These are phyloP conservation scores for Athelia psychrophila DNA, from an alignment of 1,284 basidiomycete genomes.

Conservation along the genomic window DNA sequence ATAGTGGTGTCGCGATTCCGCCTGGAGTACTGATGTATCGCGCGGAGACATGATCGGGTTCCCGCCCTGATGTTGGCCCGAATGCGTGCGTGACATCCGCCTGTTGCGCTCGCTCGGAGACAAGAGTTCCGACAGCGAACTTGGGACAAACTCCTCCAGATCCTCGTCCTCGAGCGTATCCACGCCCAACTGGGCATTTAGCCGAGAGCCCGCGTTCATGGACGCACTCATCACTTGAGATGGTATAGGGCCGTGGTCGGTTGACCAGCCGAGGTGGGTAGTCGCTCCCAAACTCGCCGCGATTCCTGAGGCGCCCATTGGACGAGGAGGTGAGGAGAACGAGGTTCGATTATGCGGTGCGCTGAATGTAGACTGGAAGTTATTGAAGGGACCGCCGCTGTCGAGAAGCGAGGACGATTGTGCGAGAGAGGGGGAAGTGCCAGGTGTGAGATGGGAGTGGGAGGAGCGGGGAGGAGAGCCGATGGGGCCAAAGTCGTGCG, in stretches of 20 bases:
- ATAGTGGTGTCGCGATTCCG: constrained; percentile 54
- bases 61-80: constrained; percentile 28
- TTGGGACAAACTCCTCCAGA: constrained; percentile 69
- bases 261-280: constrained; percentile 20
- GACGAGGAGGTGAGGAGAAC: constrained; percentile 44
- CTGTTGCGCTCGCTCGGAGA: constrained; percentile 66
- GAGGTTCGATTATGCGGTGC: constrained; percentile 60
- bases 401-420: constrained; percentile 35
- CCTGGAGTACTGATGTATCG: constrained; percentile 19
- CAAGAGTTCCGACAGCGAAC: constrained; percentile 65
- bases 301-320: constrained; percentile 24
- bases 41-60: neutral
- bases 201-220: neutral
- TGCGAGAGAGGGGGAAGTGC: constrained; percentile 40
- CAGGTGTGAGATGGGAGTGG: constrained; percentile 46
- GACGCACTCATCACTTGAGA: constrained; percentile 8
- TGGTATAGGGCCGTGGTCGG: constrained; percentile 22
- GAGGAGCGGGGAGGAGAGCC: constrained; percentile 62
- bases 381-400: too few relatives aligned
- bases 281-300: constrained; percentile 16
- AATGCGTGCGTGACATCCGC: constrained; percentile 51
- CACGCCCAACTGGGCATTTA: constrained; percentile 19
- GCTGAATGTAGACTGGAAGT: constrained; percentile 58
- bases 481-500: constrained; percentile 69
- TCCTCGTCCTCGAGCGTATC: constrained; percentile 50